Evolutionary conservation across 768 basidiomycete genomes (phyloP), one percentile per base, ranked within the genome.

Genomic region (Royoungia palumana): DNA sequence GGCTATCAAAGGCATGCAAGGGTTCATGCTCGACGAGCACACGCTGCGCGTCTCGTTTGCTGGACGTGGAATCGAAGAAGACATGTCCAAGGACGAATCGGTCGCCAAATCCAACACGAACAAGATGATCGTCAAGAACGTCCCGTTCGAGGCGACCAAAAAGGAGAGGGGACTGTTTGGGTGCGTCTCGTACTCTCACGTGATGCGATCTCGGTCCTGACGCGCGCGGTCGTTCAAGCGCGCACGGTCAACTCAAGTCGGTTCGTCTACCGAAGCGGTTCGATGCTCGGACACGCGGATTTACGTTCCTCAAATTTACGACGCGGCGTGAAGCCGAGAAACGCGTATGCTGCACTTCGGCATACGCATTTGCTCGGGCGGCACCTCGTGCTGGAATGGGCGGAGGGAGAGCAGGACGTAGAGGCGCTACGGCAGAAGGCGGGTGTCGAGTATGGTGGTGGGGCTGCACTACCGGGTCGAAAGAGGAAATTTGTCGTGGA

Each of bases 81-180:
- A 80, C 42, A 72, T 65, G n/a, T 64, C 66, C 38, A 72, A 62
- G 27, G 73, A 66, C 47, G 68, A 62, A 21, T 70, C 58, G 14
- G 56, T 55, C 9, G 67, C 71, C 25, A 84, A 80, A 71, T 80
- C 77, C 42, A 77, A 77, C 50, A 87, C 88, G 53, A 89, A 92
- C 55, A 98, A 97, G 81, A 85, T 98, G 78, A 83, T 98, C 43
- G 92, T 98, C 57, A 98, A 97, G 81, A 99, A 99, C 60, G 79
- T 97, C 46, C 94, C 96, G 35, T 99, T 99, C 72, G 96, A 99
- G 68, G 91, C 87, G 38, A 87, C 87, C 36, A 91, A 88, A 75
- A 93, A 89, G 71, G 96, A 99, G 57, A 77, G 88, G 46, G 87
- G 89, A 53, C 68, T 98, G 30, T 96, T 98, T 67, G 79, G 87